phyloP scores from a whole-genome alignment of 2,329 filamentous ascomycete genomes.

The Colletotrichum sp. region DNA sequence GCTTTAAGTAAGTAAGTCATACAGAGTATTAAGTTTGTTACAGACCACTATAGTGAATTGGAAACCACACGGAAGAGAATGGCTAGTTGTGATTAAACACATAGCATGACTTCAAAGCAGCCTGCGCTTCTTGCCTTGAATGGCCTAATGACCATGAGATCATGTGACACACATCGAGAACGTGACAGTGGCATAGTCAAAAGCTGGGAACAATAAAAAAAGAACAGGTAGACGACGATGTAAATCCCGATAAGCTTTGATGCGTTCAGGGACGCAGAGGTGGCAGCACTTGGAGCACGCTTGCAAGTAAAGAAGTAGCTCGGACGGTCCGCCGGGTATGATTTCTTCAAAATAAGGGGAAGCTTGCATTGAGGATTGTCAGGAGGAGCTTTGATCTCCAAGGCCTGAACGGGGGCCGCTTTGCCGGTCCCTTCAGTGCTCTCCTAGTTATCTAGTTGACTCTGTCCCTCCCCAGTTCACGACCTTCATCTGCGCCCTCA shows the following conservation, averaged over 20 bases:
- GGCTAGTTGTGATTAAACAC: too few relatives aligned
- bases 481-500: neutral
- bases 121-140: too few relatives aligned
- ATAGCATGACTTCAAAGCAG: too few relatives aligned
- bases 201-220: neutral
- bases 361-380: neutral
- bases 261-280: neutral
- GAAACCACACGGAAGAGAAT: too few relatives aligned
- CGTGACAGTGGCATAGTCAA: neutral
- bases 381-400: neutral
- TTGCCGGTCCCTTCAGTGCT: neutral
- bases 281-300: neutral
- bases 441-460: neutral
- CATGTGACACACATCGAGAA: too few relatives aligned
- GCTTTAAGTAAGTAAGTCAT: too few relatives aligned
- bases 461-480: neutral
- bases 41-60: too few relatives aligned
- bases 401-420: neutral
- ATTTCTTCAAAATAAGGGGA: neutral
- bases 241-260: neutral
- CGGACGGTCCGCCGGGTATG: neutral
- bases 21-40: too few relatives aligned
- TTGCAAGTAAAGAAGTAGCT: neutral
- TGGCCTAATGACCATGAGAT: too few relatives aligned
- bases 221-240: neutral